phyloP scores from a whole-genome alignment of 2,329 filamentous ascomycete genomes.

The Chalaropsis ovoidea region DNA sequence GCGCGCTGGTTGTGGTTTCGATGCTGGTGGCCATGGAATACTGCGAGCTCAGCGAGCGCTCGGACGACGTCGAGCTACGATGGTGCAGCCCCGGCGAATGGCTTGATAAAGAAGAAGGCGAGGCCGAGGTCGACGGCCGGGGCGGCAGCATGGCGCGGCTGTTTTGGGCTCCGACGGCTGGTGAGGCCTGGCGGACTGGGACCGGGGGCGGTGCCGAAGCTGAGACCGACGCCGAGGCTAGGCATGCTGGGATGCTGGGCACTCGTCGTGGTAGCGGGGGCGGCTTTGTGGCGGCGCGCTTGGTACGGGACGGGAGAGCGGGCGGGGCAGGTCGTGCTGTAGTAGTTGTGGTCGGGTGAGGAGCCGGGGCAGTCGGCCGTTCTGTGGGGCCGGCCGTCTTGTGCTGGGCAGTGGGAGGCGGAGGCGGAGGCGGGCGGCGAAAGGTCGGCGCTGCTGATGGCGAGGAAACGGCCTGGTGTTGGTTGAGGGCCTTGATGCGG shows the following conservation, averaged over 20 bases:
- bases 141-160: not conserved
- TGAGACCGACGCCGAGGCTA: not conserved
- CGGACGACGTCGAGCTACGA: slow-evolving; percentile 49
- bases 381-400: not conserved
- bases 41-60: slow-evolving; percentile 45
- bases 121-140: not conserved
- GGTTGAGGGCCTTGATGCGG: slow-evolving; percentile 54
- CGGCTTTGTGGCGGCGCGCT: slow-evolving; percentile 32
- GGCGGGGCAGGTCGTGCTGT: slow-evolving; percentile 31
- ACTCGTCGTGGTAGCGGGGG: slow-evolving; percentile 30
- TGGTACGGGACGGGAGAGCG: slow-evolving; percentile 34
- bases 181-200: not conserved
- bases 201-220: not conserved
- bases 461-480: slow-evolving; percentile 45
- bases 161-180: not conserved
- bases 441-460: not conserved
- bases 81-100: slow-evolving; percentile 31
- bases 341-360: slow-evolving; percentile 27
- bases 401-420: slow-evolving; percentile 6
- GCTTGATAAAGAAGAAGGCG: slow-evolving; percentile 1
- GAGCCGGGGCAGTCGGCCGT: slow-evolving; percentile 24
- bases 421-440: slow-evolving; percentile 31
- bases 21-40: slow-evolving; percentile 44
- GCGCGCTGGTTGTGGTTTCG: slow-evolving; percentile 34
- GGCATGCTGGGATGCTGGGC: slow-evolving; percentile 24